Evolutionary conservation across 768 basidiomycete species (phyloP), one percentile per base, ranked within the genome.

Genomic region (Boletellus emodensis): DNA sequence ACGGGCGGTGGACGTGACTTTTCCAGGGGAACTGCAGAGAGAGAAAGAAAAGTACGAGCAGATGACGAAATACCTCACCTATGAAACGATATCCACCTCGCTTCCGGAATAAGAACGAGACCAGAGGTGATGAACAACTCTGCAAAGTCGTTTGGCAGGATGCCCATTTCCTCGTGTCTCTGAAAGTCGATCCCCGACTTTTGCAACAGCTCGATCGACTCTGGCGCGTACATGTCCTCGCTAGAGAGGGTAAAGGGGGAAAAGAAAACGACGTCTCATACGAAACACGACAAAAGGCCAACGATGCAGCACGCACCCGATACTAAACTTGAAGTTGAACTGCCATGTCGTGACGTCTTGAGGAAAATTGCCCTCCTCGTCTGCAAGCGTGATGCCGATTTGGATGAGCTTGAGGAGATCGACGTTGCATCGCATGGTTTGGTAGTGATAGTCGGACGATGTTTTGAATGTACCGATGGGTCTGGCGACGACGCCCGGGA

Each of bases 391-490:
- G 57, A 99, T 80, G 6, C 96, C 96, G 53, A 98, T 84, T 73
- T 99, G 96, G 44, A 99, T 97, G 71, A 98, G 90, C 74, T 92
- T 93, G 58, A 99, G 79, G 43, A 98, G 76, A 78, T 99, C 96
- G 62, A 98, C 96, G 71, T 99, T 99, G 74, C 94, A 96, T 53
- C 96, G 86, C 89, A 99, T 95, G 2, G 96, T 99, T 71, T 99
- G 96, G 71, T 97, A 99, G 71, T 98, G 95, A 65, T 97, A 98
- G 71, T 99, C 96, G 18, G 93, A 93, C 11, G 93, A 92, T 0
- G 94, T 94, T 69, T 92, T 93, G 78, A 97, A 98, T 32, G 84
- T 77, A 6, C 96, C 96, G 61, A 99, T 95, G 3, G 96, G 96
- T 17, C 96, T 82, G 3, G 95, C 96, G 48, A 99, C 96, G 38